Evolutionary conservation across 345 rosid species (phyloP), one percentile per base, ranked within the genome.

Genomic region (Eutrema yunnanense): DNA sequence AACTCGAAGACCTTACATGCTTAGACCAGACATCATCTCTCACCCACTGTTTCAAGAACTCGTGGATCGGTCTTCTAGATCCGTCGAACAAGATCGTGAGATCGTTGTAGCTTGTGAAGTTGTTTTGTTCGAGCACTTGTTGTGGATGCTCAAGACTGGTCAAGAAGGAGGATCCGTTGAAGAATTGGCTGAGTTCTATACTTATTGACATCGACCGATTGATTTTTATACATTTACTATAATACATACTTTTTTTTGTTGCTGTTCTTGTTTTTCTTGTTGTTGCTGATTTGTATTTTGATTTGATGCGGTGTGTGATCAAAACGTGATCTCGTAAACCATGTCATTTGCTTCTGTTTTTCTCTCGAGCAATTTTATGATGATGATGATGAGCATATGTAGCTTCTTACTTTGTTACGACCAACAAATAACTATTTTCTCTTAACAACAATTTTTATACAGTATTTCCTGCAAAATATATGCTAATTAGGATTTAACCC

Each of bases 1-100:
- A 67, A 83, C 96, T 8, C 81, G 97, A 77, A 81, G 97, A 78
- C 82, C 86, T 56, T 95, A 89, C 71, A 81, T 81, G 37, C 70
- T 91, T 66, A 71, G 85, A 67, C 69, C 89, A 3, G 83, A 79
- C n/a, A 78, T 85, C 69, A 70, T 90, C 26, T 70, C 73, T 27
- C 99, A 95, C 60, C 99, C 99, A 46, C 84, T 91, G 2, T 89
- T 95, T 32, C 96, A 83, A 66, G 89, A 88, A 74, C 78, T 91
- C 71, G 76, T 91, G 8, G 92, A 82, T 19, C 79, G 92, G 74
- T 87, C 96, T 4, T 71, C 79, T 12, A 81, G 80, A 67, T 62
- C 51, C 14, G 70, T 19, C 1, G 80, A 70, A 7, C 78, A 79
- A 1, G 83, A 63, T 9, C 78, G 72, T 6, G 83, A 71, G 44